A percentile compares a stretch with the other conserved stretches of the same genome.
Evolutionary conservation across 2,329 filamentous ascomycete genomes (phyloP).

Genomic region (Knufia petricola): DNA sequence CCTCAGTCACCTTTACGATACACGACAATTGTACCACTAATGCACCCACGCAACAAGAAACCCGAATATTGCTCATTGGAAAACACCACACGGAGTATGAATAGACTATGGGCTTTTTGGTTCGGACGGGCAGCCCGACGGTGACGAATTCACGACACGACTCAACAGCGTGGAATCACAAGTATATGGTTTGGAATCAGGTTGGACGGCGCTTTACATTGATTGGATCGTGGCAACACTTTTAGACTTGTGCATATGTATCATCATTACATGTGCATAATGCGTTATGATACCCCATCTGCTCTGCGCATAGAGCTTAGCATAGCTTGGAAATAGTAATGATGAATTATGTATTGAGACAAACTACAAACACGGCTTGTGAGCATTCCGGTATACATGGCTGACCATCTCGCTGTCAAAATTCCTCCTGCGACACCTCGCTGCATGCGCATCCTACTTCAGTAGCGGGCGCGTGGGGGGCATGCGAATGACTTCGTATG

Average conservation of each 20-base stretch:
- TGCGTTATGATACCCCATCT: constrained; percentile 1
- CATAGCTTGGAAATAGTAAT: not conserved
- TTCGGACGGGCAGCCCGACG: not conserved
- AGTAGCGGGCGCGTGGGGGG: no score
- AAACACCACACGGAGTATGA: not conserved
- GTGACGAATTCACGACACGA: not conserved
- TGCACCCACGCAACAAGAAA: not conserved
- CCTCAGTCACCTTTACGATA: not conserved
- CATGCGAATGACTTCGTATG: no score
- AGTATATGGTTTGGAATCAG: not conserved
- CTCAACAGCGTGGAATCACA: not conserved
- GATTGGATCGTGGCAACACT: not conserved
- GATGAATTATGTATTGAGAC: no score
- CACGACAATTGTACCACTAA: not conserved
- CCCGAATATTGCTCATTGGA: constrained; percentile 1
- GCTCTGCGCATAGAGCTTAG: not conserved
- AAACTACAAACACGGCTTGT: no score
- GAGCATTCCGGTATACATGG: no score
- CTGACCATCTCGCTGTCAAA: no score
- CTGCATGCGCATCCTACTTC: no score
- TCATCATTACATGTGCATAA: not conserved
- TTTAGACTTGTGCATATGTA: not conserved
- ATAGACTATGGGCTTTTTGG: not conserved
- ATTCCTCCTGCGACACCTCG: no score
- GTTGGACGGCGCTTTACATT: no score